phyloP scores from a whole-genome alignment of 805 yeast species.

The Pichia pseudocactophila region DNA sequence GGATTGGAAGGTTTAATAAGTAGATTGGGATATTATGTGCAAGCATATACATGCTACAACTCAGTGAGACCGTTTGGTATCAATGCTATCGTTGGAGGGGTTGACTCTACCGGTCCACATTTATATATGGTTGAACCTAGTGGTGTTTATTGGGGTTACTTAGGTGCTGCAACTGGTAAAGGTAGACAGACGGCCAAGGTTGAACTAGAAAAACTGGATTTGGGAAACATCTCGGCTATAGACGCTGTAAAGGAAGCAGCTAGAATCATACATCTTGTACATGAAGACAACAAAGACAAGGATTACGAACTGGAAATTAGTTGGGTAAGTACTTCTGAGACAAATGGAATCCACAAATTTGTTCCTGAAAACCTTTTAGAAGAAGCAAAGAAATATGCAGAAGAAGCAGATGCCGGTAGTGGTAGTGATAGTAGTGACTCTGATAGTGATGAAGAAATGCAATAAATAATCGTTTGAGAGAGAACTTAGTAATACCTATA shows the following conservation, averaged over 20 bases:
- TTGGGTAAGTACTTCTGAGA: constrained; percentile 74
- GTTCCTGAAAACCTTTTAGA: constrained; percentile 72
- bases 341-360: constrained; percentile 69
- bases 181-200: constrained; percentile 98
- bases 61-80: constrained; percentile 98
- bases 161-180: constrained; percentile 96
- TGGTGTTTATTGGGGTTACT: constrained; percentile 96
- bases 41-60: constrained; percentile 90
- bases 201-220: constrained; percentile 84
- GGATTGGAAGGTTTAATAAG: constrained; percentile 77
- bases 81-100: constrained; percentile 86
- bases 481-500: too few relatives aligned
- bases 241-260: constrained; percentile 95
- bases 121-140: constrained; percentile 96
- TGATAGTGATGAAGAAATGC: constrained; percentile 32
- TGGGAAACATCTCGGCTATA: constrained; percentile 54
- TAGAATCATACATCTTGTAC: constrained; percentile 84
- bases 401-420: constrained; percentile 63
- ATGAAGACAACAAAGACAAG: constrained; percentile 96
- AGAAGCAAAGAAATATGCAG: constrained; percentile 80
- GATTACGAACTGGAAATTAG: constrained; percentile 92
- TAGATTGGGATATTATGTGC: constrained; percentile 84
- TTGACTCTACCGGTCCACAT: constrained; percentile 78
- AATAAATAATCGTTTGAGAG: constrained; percentile 11
- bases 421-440: constrained; percentile 50